Percentiles rank a stretch among this genome's conserved stretches.
These are phyloP conservation scores for Hydrangea macrophylla DNA, from an alignment of 148 eudicot genomes.

Conservation along the genomic window DNA sequence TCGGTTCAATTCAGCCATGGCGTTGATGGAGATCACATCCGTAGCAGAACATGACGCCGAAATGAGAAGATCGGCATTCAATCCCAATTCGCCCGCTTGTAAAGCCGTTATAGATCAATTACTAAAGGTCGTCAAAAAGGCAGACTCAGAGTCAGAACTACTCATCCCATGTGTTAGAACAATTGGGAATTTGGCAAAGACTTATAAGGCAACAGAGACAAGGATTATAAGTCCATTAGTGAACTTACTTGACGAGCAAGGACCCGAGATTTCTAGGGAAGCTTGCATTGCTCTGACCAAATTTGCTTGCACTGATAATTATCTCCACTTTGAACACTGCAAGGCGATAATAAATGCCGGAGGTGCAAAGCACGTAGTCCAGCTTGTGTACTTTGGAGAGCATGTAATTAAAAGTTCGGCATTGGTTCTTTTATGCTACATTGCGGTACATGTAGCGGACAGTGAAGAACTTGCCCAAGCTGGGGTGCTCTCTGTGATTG, in stretches of 20 bases:
- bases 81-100: slow-evolving; percentile 15
- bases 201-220: slow-evolving; percentile 12
- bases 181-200: slow-evolving; percentile 12
- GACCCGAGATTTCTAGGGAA: slow-evolving; percentile 3
- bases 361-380: slow-evolving; percentile 18
- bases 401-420: slow-evolving; percentile 4
- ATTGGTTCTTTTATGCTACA: slow-evolving; percentile 5
- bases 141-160: slow-evolving; percentile 10
- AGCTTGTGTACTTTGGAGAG: slow-evolving; percentile 16
- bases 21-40: slow-evolving; percentile 14
- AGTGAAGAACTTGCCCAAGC: slow-evolving; percentile 14
- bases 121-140: slow-evolving; percentile 7
- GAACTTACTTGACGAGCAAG: slow-evolving; percentile 6
- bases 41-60: slow-evolving; percentile 10
- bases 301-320: slow-evolving; percentile 1
- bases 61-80: slow-evolving; percentile 13
- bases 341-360: slow-evolving; percentile 12
- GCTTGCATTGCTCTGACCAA: slow-evolving; percentile 9
- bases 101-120: slow-evolving; percentile 14
- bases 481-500: slow-evolving; percentile 7
- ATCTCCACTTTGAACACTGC: slow-evolving; percentile 11
- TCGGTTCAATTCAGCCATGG: slow-evolving; percentile 12
- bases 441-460: slow-evolving; percentile 7
- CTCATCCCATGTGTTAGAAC: slow-evolving; percentile 8
- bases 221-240: slow-evolving; percentile 12